phyloP scores from a whole-genome alignment of 2,329 filamentous ascomycete species.

The Penicillium sp. region DNA sequence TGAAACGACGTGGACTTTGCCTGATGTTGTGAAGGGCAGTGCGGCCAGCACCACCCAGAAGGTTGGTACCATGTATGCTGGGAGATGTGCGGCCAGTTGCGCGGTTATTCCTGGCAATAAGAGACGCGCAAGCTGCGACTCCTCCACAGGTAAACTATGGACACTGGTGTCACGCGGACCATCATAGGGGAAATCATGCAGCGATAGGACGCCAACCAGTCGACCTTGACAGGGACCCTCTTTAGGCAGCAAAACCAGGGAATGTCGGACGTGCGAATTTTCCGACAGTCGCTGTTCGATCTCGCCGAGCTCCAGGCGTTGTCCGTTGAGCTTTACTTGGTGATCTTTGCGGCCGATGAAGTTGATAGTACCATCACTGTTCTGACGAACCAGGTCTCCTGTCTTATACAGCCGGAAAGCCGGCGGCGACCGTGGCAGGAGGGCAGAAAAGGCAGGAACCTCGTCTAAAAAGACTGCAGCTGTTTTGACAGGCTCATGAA shows the following conservation, averaged over 20 bases:
- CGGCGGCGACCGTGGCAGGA: no score
- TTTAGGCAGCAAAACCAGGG: background rate
- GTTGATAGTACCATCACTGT: background rate
- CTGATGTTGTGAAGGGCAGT: constrained; percentile 1
- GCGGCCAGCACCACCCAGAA: constrained; percentile 1
- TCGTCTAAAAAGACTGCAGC: no score
- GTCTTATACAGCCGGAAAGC: background rate
- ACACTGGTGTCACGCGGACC: background rate
- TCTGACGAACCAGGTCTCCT: background rate
- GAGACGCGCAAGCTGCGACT: background rate
- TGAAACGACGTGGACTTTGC: constrained; percentile 1
- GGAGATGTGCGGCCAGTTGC: constrained; percentile 1
- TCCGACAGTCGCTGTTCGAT: background rate
- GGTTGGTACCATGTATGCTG: constrained; percentile 2
- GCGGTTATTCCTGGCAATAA: background rate
- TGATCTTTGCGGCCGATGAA: background rate
- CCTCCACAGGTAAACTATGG: background rate
- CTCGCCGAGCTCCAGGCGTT: background rate
- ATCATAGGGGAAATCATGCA: background rate
- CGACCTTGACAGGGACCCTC: background rate
- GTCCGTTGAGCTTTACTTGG: background rate
- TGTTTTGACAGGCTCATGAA: background rate
- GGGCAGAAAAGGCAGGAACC: no score
- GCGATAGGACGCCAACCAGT: background rate
- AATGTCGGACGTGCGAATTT: background rate